These are phyloP conservation scores for Nothophaeocryptopus gaeumannii DNA, from an alignment of 2,329 filamentous ascomycete genomes.

Conservation along the genomic window DNA sequence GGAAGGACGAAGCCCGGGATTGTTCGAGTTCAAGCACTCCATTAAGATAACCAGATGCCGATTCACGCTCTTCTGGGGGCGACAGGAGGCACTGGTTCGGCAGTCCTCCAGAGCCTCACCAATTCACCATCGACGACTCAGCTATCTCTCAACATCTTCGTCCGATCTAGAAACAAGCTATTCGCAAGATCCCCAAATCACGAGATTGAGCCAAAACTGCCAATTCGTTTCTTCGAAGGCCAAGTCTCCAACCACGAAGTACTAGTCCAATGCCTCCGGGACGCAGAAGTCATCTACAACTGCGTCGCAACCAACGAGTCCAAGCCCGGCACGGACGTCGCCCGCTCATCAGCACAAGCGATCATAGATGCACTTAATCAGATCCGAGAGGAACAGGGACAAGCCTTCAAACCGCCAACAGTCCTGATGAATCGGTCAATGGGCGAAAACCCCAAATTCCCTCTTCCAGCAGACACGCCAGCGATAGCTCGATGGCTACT, in stretches of 20 bases:
- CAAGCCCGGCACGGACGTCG: not conserved
- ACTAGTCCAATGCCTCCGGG: not conserved
- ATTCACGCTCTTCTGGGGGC: slow-evolving; percentile 1
- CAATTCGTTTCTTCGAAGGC: not conserved
- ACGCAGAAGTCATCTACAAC: slow-evolving; percentile 2
- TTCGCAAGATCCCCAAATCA: not conserved
- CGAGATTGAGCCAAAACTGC: not conserved
- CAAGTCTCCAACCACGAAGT: not conserved
- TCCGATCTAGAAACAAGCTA: slow-evolving; percentile 3
- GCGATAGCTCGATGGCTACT: not conserved
- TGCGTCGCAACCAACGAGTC: slow-evolving; percentile 7
- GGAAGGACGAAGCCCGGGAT: too few relatives aligned
- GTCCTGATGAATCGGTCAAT: slow-evolving; percentile 1
- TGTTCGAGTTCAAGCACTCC: too few relatives aligned
- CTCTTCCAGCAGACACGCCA: too few relatives aligned
- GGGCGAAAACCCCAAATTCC: too few relatives aligned
- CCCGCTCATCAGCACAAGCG: not conserved
- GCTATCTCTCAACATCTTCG: slow-evolving; percentile 6
- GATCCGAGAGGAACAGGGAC: not conserved
- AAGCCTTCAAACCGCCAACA: not conserved
- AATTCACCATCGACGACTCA: not conserved
- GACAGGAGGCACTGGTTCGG: slow-evolving; percentile 1
- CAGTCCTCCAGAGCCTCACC: not conserved
- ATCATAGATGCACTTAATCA: not conserved
- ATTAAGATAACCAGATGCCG: not conserved